These are phyloP conservation scores for Crotalaria pallida DNA, from an alignment of 306 rosid species.

Conservation along the genomic window DNA sequence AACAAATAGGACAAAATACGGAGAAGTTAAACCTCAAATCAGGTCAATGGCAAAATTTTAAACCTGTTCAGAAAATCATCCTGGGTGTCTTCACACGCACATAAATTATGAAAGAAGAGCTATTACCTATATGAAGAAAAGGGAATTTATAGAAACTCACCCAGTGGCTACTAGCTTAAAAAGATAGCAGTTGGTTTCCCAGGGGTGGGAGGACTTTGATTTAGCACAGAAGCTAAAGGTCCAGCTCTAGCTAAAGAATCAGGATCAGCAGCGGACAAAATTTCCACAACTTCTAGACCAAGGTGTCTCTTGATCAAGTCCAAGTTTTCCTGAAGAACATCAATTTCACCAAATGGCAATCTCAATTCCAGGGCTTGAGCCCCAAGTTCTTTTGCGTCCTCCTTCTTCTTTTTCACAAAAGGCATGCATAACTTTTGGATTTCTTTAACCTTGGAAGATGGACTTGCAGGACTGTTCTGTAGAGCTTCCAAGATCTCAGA, in stretches of 20 bases:
- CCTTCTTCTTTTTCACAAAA: constrained; percentile 79
- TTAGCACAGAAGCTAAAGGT: constrained; percentile 43
- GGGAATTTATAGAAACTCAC: constrained; percentile 14
- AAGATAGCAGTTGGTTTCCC: constrained; percentile 89
- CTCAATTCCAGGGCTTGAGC: constrained; percentile 67
- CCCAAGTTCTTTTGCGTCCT: constrained; percentile 64
- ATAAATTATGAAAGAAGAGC: not conserved
- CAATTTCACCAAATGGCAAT: constrained; percentile 77
- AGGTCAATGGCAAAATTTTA: not conserved
- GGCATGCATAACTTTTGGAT: constrained; percentile 81
- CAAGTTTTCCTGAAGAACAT: constrained; percentile 68
- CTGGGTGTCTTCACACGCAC: not conserved
- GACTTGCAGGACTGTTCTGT: constrained; percentile 52
- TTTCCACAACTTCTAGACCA: constrained; percentile 65
- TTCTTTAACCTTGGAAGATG: constrained; percentile 51
- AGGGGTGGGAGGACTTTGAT: constrained; percentile 80
- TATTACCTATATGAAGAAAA: not conserved
- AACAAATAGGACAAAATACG: not conserved
- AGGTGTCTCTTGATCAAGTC: constrained; percentile 78
- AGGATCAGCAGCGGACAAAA: constrained; percentile 53
- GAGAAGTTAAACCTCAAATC: not conserved
- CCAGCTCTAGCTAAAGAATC: constrained; percentile 65
- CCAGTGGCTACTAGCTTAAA: constrained; percentile 34
- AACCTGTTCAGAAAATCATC: constrained; percentile 8
- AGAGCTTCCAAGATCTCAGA: constrained; percentile 57